A percentile compares a stretch with the other conserved stretches of the same genome.
These are phyloP conservation scores for Wickerhamomyces bisporus DNA, from an alignment of 805 yeast genomes.

Conservation along the genomic window DNA sequence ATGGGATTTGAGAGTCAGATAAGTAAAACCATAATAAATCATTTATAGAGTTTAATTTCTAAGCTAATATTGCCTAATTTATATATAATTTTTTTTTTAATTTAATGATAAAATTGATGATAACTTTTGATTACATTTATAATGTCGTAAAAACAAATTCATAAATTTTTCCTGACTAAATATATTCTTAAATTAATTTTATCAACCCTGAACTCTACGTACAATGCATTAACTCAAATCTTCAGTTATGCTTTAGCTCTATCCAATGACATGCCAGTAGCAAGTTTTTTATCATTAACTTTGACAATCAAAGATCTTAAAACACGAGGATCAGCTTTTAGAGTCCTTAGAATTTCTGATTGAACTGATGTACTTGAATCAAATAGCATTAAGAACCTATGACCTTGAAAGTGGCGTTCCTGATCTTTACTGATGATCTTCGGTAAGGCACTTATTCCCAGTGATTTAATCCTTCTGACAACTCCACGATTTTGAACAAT, in stretches of 20 bases:
- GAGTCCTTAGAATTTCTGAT: constrained; percentile 71
- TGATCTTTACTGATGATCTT: constrained; percentile 79
- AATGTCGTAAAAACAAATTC: too few species aligned
- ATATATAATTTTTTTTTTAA: too few species aligned
- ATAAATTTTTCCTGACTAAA: too few species aligned
- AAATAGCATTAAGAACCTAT: constrained; percentile 79
- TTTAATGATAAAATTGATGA: too few species aligned
- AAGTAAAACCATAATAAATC: too few species aligned
- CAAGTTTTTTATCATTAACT: constrained; percentile 47
- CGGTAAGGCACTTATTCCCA: constrained; percentile 78
- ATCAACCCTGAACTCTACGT: neutral
- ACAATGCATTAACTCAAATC: neutral
- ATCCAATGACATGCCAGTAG: constrained; percentile 53
- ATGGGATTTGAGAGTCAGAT: too few species aligned
- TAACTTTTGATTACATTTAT: too few species aligned
- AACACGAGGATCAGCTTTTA: constrained; percentile 87
- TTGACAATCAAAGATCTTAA: constrained; percentile 71
- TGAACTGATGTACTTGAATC: constrained; percentile 86
- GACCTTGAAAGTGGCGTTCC: constrained; percentile 86
- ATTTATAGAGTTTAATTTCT: neutral
- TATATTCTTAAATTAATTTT: too few species aligned
- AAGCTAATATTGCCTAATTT: too few species aligned
- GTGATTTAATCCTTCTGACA: constrained; percentile 72
- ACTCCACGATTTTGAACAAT: constrained; percentile 89
- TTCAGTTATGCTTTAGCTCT: constrained; percentile 22